A percentile compares a stretch with the other conserved stretches of the same genome.
These are phyloP conservation scores for Canavalia gladiata DNA, from an alignment of 306 rosid species.

Conservation along the genomic window DNA sequence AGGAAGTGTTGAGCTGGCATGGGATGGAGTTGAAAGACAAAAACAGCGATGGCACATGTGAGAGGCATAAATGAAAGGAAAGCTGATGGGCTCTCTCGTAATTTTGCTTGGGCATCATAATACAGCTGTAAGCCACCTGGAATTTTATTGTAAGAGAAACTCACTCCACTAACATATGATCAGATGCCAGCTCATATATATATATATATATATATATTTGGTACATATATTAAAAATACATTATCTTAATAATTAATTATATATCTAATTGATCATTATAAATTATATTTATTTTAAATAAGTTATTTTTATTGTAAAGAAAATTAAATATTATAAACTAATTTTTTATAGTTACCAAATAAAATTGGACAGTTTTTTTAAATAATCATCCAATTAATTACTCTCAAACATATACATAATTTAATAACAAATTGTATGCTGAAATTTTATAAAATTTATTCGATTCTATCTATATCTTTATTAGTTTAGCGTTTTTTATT, in stretches of 20 bases:
- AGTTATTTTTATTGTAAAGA: no score
- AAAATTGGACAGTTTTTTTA: no score
- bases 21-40: conserved; percentile 36
- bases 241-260: no score
- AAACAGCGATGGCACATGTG: conserved; percentile 49
- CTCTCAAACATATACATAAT: not conserved
- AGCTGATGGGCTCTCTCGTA: conserved; percentile 35
- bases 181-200: conserved; percentile 61
- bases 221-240: no score
- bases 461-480: not conserved
- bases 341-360: no score
- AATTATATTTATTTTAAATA: no score
- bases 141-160: conserved; percentile 36
- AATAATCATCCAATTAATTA: no score
- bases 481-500: not conserved
- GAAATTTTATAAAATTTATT: no score
- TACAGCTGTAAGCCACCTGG: conserved; percentile 90
- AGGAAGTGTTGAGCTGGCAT: conserved; percentile 34
- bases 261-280: no score
- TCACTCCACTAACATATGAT: conserved; percentile 29
- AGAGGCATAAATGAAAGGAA: conserved; percentile 13
- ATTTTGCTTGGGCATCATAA: conserved; percentile 35
- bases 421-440: no score
- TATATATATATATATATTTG: not conserved
- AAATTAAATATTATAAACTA: no score